phyloP scores from a whole-genome alignment of 129 eudicot genomes.

The Flaveria robusta region DNA sequence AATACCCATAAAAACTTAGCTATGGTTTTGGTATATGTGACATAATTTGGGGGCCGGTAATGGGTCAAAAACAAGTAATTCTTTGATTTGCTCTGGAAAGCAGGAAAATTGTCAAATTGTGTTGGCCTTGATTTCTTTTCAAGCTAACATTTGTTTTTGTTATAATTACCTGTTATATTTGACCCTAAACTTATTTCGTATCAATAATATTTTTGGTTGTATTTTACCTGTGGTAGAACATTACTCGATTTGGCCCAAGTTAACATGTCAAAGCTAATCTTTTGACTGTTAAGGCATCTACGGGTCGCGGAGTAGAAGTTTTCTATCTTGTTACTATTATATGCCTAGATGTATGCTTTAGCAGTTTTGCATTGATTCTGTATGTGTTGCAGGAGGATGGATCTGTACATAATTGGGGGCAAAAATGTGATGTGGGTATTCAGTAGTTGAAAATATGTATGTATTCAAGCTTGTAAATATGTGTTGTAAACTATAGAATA shows the following conservation, averaged over 20 bases:
- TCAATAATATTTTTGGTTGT: too few species aligned
- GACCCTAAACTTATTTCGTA: not conserved
- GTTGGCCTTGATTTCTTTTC: not conserved
- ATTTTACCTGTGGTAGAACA: too few species aligned
- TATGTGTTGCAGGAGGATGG: constrained; percentile 24
- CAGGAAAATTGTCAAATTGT: not conserved
- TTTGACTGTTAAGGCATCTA: not conserved
- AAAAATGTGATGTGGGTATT: not conserved
- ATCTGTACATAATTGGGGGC: constrained; percentile 34
- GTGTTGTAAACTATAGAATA: constrained; percentile 28
- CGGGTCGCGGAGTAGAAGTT: not conserved
- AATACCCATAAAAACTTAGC: not conserved
- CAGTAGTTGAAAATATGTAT: constrained; percentile 27
- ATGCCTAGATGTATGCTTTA: not conserved
- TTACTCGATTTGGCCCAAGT: not conserved
- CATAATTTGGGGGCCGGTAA: not conserved
- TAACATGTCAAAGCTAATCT: not conserved
- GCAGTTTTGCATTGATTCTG: not conserved
- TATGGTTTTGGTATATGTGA: not conserved
- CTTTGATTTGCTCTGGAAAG: not conserved
- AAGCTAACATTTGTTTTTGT: too few species aligned
- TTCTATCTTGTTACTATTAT: not conserved
- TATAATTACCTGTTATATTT: too few species aligned
- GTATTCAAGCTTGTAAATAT: constrained; percentile 29
- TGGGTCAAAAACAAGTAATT: not conserved